Evolutionary conservation across 495 filamentous ascomycete species (phyloP).

Genomic region (Lasiosphaeria hispida): DNA sequence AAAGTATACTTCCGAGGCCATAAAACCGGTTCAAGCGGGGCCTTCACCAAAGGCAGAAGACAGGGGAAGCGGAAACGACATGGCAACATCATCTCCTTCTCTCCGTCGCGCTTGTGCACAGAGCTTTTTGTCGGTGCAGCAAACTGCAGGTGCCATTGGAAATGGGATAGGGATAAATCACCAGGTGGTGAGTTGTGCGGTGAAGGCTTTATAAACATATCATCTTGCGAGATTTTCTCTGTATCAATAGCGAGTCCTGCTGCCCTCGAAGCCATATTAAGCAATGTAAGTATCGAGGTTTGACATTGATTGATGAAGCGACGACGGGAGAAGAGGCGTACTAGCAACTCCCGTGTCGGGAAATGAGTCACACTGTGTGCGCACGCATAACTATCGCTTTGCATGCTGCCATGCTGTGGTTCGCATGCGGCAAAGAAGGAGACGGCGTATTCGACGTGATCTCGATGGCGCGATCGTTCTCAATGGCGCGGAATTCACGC

Average conservation of each 20-base stretch:
- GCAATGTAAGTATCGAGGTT: neutral
- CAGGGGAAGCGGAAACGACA: neutral
- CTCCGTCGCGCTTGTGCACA: slow-evolving; percentile 5
- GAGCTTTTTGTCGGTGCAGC: slow-evolving; percentile 10
- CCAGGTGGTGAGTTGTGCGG: neutral
- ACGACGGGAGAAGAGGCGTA: neutral
- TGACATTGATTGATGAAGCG: neutral
- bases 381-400: too few species aligned
- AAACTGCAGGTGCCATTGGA: neutral
- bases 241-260: too few species aligned
- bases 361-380: too few species aligned
- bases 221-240: neutral
- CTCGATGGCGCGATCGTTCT: too few species aligned
- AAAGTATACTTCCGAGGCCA: too few species aligned
- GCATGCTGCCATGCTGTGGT: too few species aligned
- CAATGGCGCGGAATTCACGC: neutral
- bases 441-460: too few species aligned
- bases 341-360: neutral
- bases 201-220: too few species aligned
- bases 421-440: too few species aligned
- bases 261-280: neutral
- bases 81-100: slow-evolving; percentile 6
- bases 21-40: too few species aligned
- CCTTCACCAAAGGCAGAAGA: too few species aligned
- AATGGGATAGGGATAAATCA: too few species aligned